Evolutionary conservation across 176 grass and related monocot genomes (phyloP), one percentile per base, ranked within the genome.

Genomic region (Phyllostachys edulis): DNA sequence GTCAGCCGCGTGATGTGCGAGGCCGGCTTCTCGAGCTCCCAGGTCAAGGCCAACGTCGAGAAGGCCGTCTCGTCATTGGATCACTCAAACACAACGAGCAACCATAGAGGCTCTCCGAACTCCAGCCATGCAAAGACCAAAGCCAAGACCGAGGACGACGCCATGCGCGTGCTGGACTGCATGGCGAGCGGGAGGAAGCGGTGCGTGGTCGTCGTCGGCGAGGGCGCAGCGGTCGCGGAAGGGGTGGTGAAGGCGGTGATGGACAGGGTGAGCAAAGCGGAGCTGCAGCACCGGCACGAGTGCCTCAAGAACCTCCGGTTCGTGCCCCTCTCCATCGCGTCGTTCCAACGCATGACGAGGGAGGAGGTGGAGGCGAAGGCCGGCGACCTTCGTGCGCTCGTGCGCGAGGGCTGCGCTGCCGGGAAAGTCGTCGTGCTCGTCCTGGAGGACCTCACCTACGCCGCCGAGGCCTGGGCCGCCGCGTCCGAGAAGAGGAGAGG

Each of bases 1-100:
- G 93, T 99, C 15, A 99, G 93, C 82, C 85, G 96, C 21, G 93
- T 99, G 79, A 99, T 99, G 96, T 79, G 93, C 55, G 96, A 99
- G 81, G 96, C 96, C 7, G 91, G 96, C 32, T 99, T 96, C 90
- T 94, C 85, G 7, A 96, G 96, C 86, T 71, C 86, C 7, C 91
- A 96, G 67, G 93, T 99, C 13, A 99, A 96, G 88, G 85, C 32
- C 69, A 90, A 94, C 85, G 88, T 99, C 52, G 88, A 96, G 81
- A 92, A 84, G 37, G 67, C 89, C 20, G 73, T 89, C 9, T 78
- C 66, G 8, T 76, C 84, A 2, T 15, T 32, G 85, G 79, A 75
- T 8, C 54, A 78, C 4, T 51, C 45, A 5, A 69, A 42, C 45
- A 44, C 49, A 3, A 15, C 41, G 5, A 10, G 9, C 16, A 51